Base-by-base conservation (phyloP, 345 rosid species). In the Dimocarpus longan region DNA sequence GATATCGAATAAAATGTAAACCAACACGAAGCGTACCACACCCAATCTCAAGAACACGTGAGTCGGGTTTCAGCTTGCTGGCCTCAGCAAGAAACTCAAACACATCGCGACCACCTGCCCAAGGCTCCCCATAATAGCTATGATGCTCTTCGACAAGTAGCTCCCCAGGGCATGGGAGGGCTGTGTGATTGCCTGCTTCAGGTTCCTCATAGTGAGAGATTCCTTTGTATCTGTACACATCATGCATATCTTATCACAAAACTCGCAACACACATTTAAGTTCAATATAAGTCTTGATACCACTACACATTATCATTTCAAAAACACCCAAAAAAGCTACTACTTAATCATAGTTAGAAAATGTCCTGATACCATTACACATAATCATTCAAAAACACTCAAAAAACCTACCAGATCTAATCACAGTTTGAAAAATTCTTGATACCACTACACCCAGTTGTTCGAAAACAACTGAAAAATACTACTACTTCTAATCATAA, bases 11-110 rank as follows among this genome's bases (percentile, higher is more conserved):
- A 75, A 97, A 97, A 88, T 97, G 99, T 80, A 90, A 76, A 76
- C 99, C 99, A 19, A 94, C 99, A 10, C 98, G 92, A 24, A 97
- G 91, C 0, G 99, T 94, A 70, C 99, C 99, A 76, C 99, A 94
- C 8, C 99, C 99, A 6, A 97, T 92, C 88, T 97, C 98, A 2
- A 95, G 98, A 24, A 93, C 98, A 46, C 64, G 88, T 6, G 93
- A 88, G 18, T 76, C 71, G 12, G 93, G 91, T 66, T 86, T 82
- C 1, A 95, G 72, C 60, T 78, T 79, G 46, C 85, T 65, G 67
- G 95, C 75, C 74, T 89, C 90, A 4, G 97, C 96, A 3, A 95
- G 95, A 79, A 93, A 95, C 84, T 95, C 99, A 65, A 95, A 93
- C 75, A 95, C 94, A 37, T 95, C 98, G 21, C 94, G 88, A 40